Evolutionary conservation across 1,139 yeast genomes (phyloP).

Genomic region (Blastobotrys raffinosifermentans): DNA sequence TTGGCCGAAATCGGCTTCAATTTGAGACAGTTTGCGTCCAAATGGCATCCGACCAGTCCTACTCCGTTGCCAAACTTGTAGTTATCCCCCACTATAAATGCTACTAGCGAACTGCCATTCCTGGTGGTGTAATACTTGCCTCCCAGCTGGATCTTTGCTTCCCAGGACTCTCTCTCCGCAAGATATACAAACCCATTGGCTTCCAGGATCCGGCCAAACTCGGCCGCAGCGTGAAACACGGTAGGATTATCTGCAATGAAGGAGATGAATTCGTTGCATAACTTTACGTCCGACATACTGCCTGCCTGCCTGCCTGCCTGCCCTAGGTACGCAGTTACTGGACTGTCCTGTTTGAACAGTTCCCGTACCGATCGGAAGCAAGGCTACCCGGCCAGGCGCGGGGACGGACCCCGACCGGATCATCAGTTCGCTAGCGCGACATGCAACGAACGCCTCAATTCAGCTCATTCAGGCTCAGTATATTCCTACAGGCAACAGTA

Average conservation of each 20-base stretch:
- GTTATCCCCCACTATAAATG: slow-evolving; percentile 62
- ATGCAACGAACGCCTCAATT: too few species aligned
- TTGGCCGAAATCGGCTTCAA: slow-evolving; percentile 76
- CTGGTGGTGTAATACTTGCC: slow-evolving; percentile 69
- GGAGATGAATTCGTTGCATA: slow-evolving; percentile 53
- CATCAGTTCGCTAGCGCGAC: too few species aligned
- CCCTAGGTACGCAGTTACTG: too few species aligned
- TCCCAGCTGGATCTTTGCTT: slow-evolving; percentile 41
- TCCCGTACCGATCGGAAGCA: too few species aligned
- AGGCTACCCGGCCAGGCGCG: too few species aligned
- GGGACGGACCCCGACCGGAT: too few species aligned
- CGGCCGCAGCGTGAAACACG: slow-evolving; percentile 80
- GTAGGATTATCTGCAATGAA: slow-evolving; percentile 84
- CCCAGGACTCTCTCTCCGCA: slow-evolving; percentile 67
- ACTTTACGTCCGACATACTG: too few species aligned
- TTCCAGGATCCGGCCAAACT: slow-evolving; percentile 36
- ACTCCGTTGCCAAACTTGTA: slow-evolving; percentile 71
- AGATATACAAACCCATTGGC: slow-evolving; percentile 54
- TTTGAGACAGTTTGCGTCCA: slow-evolving; percentile 68
- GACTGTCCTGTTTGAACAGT: too few species aligned
- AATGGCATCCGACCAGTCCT: slow-evolving; percentile 82
- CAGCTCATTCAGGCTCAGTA: too few species aligned
- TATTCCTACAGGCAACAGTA: too few species aligned
- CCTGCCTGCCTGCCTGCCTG: too few species aligned
- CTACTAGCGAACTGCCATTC: slow-evolving; percentile 76